phyloP scores from a whole-genome alignment of 129 eudicot species.

The Kitagawia praeruptora region DNA sequence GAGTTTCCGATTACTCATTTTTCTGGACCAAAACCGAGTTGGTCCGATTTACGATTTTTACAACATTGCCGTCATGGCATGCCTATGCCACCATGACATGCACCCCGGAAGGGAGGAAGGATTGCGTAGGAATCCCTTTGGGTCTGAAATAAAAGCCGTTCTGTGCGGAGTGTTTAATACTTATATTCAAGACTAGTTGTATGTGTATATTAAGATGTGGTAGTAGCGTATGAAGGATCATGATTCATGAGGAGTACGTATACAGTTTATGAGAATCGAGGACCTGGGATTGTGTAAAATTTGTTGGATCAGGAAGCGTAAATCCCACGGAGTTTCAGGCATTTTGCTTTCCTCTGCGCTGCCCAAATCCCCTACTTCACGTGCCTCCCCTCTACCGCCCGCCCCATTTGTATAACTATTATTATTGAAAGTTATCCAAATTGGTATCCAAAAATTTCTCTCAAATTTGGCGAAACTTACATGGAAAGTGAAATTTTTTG shows the following conservation, averaged over 20 bases:
- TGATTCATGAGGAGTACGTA: no score
- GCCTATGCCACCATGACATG: no score
- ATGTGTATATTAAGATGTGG: no score
- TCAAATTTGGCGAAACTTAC: no score
- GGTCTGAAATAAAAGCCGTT: conserved; percentile 16
- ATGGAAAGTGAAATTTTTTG: no score
- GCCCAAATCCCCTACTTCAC: conserved; percentile 6
- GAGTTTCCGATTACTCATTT: no score
- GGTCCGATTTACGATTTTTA: no score
- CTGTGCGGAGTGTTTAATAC: neutral
- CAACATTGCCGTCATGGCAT: no score
- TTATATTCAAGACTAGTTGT: neutral
- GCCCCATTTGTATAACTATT: no score
- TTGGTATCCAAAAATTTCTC: no score
- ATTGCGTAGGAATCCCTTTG: conserved; percentile 28
- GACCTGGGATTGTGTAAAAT: conserved; percentile 18
- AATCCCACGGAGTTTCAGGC: conserved; percentile 22
- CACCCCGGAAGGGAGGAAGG: conserved; percentile 14
- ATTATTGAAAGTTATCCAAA: no score
- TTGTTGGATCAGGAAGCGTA: conserved; percentile 27
- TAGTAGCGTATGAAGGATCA: neutral
- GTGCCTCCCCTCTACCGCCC: neutral
- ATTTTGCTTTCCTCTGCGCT: conserved; percentile 5
- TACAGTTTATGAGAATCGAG: conserved; percentile 13
- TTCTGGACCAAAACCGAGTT: no score